phyloP scores from a whole-genome alignment of 768 basidiomycete species.

The Candolleomyces eurysporus region DNA sequence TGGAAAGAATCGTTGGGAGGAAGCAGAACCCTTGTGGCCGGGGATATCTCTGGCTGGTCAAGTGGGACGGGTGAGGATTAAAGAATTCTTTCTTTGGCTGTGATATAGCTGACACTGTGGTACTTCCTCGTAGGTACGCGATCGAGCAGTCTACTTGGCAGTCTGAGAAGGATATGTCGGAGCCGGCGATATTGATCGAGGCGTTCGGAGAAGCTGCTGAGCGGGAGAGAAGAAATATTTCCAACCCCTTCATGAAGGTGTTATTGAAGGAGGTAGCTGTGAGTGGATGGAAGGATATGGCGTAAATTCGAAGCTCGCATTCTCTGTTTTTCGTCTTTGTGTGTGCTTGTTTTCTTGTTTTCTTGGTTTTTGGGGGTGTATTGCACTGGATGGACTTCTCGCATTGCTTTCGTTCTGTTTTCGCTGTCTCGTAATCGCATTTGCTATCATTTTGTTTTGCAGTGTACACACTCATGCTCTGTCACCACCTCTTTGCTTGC shows the following conservation, averaged over 20 bases:
- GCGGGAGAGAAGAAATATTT: conserved; percentile 22
- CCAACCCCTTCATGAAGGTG: conserved; percentile 19
- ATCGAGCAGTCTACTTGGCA: conserved; percentile 34
- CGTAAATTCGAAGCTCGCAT: not conserved
- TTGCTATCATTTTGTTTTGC: not conserved
- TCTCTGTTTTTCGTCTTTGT: not conserved
- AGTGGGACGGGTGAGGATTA: conserved; percentile 35
- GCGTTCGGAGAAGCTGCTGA: conserved; percentile 23
- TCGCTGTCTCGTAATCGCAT: not conserved
- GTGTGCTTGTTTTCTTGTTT: not conserved
- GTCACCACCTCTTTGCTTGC: too few species aligned
- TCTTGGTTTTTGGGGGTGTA: not conserved
- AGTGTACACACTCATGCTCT: too few species aligned
- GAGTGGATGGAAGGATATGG: conserved; percentile 19
- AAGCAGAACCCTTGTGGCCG: conserved; percentile 17
- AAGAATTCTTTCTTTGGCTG: not conserved
- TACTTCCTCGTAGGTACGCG: conserved; percentile 24
- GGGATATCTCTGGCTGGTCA: conserved; percentile 26
- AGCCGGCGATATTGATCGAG: conserved; percentile 26
- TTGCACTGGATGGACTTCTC: not conserved
- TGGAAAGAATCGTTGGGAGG: conserved; percentile 32
- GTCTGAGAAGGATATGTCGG: conserved; percentile 24
- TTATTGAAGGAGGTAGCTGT: conserved; percentile 28
- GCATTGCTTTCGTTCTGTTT: not conserved
- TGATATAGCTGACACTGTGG: not conserved